Conservation (phyloP, 1,284 basidiomycete species). For the Cryptococcus sp. region DNA sequence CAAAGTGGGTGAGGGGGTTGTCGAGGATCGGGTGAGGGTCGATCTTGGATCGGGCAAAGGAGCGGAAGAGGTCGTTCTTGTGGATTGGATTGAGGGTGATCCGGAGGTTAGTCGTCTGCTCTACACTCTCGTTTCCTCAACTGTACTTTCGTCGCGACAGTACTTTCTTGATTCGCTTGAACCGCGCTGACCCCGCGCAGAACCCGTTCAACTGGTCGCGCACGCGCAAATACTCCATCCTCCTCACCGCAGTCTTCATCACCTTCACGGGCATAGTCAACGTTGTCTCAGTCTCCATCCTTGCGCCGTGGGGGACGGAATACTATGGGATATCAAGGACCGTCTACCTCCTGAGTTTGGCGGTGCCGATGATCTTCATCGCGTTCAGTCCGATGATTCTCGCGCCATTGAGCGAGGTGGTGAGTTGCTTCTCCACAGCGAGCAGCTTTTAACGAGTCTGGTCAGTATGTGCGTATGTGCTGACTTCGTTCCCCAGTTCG, state of each 20-base stretch:
- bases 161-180: background rate
- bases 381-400: conserved; percentile 45
- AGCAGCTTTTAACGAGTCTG: background rate
- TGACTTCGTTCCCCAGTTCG: conserved; percentile 22
- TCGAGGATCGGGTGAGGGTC: conserved; percentile 16
- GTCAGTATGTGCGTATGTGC: background rate
- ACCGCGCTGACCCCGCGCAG: conserved; percentile 18
- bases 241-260: conserved; percentile 30
- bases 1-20: conserved; percentile 3
- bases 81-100: conserved; percentile 42
- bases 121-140: background rate
- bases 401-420: conserved; percentile 48
- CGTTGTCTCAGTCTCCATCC: conserved; percentile 31
- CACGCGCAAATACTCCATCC: conserved; percentile 32
- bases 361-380: conserved; percentile 38
- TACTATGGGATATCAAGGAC: conserved; percentile 34
- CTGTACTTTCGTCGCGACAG: background rate
- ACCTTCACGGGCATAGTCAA: conserved; percentile 33
- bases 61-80: conserved; percentile 34
- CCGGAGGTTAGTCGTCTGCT: conserved; percentile 30
- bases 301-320: conserved; percentile 32
- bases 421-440: conserved; percentile 15
- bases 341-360: conserved; percentile 27
- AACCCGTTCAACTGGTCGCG: conserved; percentile 45
- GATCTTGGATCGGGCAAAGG: conserved; percentile 31